Conservation (phyloP, 1,284 basidiomycete genomes). For the Farysia itapuensis region DNA sequence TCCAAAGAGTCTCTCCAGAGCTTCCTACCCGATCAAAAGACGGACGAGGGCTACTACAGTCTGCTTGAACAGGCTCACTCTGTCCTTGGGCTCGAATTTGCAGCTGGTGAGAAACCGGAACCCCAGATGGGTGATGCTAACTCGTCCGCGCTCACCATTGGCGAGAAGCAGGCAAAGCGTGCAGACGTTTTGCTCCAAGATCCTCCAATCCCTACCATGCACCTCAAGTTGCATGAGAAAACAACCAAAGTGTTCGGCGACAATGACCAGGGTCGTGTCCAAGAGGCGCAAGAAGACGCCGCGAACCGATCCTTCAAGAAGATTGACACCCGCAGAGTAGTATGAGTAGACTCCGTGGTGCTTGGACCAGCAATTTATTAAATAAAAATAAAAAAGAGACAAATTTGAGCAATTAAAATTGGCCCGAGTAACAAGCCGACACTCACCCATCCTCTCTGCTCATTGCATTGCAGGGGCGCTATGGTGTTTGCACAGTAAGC, state of each 20-base stretch:
- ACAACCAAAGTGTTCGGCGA: conserved; percentile 28
- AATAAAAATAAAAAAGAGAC: too few species aligned
- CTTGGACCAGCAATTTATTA: too few species aligned
- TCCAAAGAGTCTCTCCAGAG: conserved; percentile 14
- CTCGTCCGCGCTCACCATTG: conserved; percentile 6
- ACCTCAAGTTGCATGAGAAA: conserved; percentile 15
- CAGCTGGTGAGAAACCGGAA: conserved; percentile 18
- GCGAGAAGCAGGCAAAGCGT: conserved; percentile 16
- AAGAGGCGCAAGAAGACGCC: conserved; percentile 21
- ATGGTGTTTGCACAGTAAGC: too few species aligned
- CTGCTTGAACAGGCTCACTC: conserved; percentile 37
- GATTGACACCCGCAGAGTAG: conserved; percentile 29
- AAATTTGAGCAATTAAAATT: too few species aligned
- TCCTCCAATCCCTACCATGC: conserved; percentile 19
- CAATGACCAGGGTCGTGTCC: conserved; percentile 8
- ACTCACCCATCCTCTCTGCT: too few species aligned
- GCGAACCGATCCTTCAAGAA: conserved; percentile 21
- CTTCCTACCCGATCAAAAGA: conserved; percentile 33
- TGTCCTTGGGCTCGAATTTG: conserved; percentile 32
- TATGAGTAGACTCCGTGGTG: too few species aligned
- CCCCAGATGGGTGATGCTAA: not conserved
- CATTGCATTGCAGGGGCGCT: too few species aligned
- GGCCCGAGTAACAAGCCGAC: too few species aligned
- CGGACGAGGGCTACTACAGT: conserved; percentile 36
- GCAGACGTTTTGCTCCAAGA: conserved; percentile 15